Conservation (phyloP, 352 stramenopile species). For the Blastocystis sp. region DNA sequence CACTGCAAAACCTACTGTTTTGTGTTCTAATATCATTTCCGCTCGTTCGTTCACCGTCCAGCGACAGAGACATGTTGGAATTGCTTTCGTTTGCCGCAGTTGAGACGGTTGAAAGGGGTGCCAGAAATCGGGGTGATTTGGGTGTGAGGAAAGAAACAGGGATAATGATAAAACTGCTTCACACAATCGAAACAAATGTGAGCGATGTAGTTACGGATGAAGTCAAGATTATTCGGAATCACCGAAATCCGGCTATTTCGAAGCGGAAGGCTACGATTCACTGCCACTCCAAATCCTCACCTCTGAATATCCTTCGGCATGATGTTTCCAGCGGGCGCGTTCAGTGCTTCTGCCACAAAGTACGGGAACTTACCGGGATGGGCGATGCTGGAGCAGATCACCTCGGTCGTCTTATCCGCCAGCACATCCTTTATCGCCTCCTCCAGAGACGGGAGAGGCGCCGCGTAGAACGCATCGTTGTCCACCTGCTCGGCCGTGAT, state of each 20-base stretch:
- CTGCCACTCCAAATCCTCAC: not conserved
- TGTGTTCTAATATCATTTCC: conserved; percentile 66
- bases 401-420: not conserved
- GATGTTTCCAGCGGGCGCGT: conserved; percentile 30
- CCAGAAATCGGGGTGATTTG: not conserved
- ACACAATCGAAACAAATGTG: conserved; percentile 49
- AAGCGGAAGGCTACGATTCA: conserved; percentile 9
- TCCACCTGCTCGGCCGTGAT: not conserved
- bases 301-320: conserved; percentile 45
- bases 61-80: conserved; percentile 57
- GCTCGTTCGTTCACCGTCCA: conserved; percentile 65
- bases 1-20: conserved; percentile 38
- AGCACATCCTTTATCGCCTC: not conserved
- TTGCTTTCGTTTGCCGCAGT: not conserved
- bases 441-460: not conserved
- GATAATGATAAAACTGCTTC: conserved; percentile 44
- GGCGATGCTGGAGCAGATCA: not conserved
- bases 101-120: not conserved
- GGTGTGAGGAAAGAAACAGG: not conserved
- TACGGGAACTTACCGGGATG: conserved; percentile 48
- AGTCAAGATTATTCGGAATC: conserved; percentile 24
- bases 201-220: conserved; percentile 38
- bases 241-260: conserved; percentile 32
- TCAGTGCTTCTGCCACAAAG: conserved; percentile 37
- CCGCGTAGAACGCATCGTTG: not conserved